phyloP scores from a whole-genome alignment of 1,284 basidiomycete species.

The Marasmius fiardii region DNA sequence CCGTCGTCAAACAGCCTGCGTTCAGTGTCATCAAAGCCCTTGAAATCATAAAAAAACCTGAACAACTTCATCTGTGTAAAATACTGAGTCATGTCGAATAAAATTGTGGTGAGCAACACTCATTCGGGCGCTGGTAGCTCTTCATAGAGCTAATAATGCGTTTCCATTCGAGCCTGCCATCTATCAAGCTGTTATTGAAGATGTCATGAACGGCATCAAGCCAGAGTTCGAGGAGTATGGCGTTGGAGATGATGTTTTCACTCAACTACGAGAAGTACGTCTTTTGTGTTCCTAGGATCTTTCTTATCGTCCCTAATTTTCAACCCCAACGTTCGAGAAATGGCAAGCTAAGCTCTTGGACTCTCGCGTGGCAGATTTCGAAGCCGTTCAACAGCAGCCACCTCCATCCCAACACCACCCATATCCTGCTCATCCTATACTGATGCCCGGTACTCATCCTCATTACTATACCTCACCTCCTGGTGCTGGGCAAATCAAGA shows the following conservation, averaged over 20 bases:
- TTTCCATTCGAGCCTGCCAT: constrained; percentile 74
- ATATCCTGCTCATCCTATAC: constrained; percentile 43
- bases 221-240: constrained; percentile 97
- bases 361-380: constrained; percentile 93
- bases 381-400: constrained; percentile 46
- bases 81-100: constrained; percentile 70
- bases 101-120: constrained; percentile 86
- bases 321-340: constrained; percentile 51
- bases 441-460: constrained; percentile 49
- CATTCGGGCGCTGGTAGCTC: constrained; percentile 49
- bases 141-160: constrained; percentile 46
- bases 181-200: constrained; percentile 95
- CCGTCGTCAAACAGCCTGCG: constrained; percentile 13
- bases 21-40: constrained; percentile 7
- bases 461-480: constrained; percentile 31
- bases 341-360: constrained; percentile 94
- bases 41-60: not conserved
- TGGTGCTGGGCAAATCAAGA: constrained; percentile 49
- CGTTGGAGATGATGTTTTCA: constrained; percentile 88
- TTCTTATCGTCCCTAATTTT: constrained; percentile 9
- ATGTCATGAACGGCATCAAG: constrained; percentile 87
- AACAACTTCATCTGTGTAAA: constrained; percentile 29
- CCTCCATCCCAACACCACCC: constrained; percentile 44
- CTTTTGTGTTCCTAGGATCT: constrained; percentile 13
- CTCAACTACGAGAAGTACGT: constrained; percentile 85